Evolutionary conservation across 192 early-diverging fungal species (phyloP), one percentile per base, ranked within the genome.

Genomic region (Backusella mclennaniae): DNA sequence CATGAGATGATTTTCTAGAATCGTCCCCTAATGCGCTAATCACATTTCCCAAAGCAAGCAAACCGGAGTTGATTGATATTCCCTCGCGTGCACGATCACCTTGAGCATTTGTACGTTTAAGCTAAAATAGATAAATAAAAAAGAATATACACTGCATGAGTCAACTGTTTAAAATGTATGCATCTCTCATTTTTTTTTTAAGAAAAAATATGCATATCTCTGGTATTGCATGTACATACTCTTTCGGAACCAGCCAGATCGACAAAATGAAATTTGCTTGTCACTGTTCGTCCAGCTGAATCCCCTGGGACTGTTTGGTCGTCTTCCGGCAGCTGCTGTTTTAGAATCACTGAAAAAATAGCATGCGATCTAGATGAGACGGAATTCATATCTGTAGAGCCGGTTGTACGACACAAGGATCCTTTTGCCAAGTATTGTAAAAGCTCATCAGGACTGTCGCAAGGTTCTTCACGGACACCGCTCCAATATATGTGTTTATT

Each of bases 211-310:
- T 68, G 67, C 33, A 68, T 68, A n/a, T 68, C 35, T 33, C 33
- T 33, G 67, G 67, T 35, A 68, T 35, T 35, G 67, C 29, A 35
- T 66, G 19, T 67, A 26, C 78, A 35, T 85, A 87, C 84, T 38
- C 94, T 86, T 85, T 99, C 98, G 26, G 94, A 96, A 23, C 98
- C 98, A 21, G 98, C 98, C 85, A 99, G 84, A 85, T 99, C 98
- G 9, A 99, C 98, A 87, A 99, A 99, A 79, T 98, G 96, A 74
- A 99, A 97, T 84, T 99, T 99, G 29, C 95, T 85, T 41, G 29
- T 76, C 75, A 49, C 66, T 29, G 36, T 49, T 67, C 59, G 19
- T 29, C 9, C 23, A 56, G 26, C 8, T 23, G 46, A 36, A 14
- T 81, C 76, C 33, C 85, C 82, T 36, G 49, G n/a, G 44, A 41